phyloP scores from a whole-genome alignment of 164 flowering plant genomes.

The Akebia trifoliata region DNA sequence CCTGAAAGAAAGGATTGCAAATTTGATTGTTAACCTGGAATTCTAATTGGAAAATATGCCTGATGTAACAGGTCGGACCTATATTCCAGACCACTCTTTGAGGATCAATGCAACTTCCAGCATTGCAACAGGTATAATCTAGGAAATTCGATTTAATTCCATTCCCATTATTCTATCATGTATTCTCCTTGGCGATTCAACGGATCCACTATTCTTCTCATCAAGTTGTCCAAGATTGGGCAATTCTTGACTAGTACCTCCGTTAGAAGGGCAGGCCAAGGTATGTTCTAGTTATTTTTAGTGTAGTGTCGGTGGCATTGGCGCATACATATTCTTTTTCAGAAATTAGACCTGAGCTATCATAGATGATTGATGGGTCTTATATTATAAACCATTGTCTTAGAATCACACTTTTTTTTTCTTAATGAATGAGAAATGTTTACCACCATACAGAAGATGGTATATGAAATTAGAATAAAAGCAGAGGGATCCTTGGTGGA shows the following conservation, averaged over 20 bases:
- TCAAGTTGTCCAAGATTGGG: neutral
- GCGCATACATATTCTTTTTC: neutral
- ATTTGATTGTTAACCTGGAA: neutral
- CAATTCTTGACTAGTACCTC: neutral
- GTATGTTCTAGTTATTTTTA: neutral
- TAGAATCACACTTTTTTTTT: neutral
- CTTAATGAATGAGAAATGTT: conserved; percentile 6
- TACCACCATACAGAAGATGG: conserved; percentile 1
- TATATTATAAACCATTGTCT: neutral
- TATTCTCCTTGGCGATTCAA: neutral
- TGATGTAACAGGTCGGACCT: conserved; percentile 60
- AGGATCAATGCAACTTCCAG: conserved; percentile 89
- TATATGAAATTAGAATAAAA: no score
- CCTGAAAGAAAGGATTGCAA: neutral
- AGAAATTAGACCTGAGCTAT: neutral
- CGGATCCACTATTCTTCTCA: neutral
- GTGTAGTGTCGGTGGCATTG: neutral
- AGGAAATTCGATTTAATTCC: conserved; percentile 11
- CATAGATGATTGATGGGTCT: neutral
- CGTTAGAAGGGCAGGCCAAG: neutral
- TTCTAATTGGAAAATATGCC: conserved; percentile 13
- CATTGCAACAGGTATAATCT: conserved; percentile 59
- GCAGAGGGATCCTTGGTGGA: no score
- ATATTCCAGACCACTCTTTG: conserved; percentile 73
- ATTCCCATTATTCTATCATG: neutral